Evolutionary conservation across 495 filamentous ascomycete species (phyloP).

Genomic region (Bacidia gigantensis): DNA sequence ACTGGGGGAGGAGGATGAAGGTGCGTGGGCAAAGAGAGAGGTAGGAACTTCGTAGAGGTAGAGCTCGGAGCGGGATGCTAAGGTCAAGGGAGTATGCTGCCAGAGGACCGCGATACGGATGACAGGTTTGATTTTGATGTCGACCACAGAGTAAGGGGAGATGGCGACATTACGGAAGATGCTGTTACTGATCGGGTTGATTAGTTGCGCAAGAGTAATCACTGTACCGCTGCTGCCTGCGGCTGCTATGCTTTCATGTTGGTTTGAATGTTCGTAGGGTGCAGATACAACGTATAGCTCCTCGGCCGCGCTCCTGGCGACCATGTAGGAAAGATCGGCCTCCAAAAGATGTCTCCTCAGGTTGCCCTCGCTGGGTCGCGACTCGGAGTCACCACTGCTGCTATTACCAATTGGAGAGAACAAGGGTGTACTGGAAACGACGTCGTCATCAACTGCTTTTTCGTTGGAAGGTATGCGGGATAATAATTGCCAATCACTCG

Average conservation of each 20-base stretch:
- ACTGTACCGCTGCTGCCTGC: not conserved
- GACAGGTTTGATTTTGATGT: not conserved
- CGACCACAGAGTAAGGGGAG: not conserved
- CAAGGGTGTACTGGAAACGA: not conserved
- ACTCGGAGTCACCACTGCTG: not conserved
- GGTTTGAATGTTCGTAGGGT: not conserved
- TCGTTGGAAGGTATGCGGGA: not conserved
- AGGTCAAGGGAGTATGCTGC: not conserved
- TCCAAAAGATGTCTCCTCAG: not conserved
- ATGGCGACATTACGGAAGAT: constrained; percentile 1
- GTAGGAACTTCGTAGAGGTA: constrained; percentile 4
- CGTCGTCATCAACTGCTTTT: not conserved
- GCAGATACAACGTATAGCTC: not conserved
- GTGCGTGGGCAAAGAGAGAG: not conserved
- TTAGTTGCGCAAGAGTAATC: not conserved
- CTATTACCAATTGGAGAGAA: not conserved
- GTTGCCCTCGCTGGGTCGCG: not conserved
- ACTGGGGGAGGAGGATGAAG: not conserved
- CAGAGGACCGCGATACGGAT: constrained; percentile 6
- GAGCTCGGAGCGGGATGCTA: not conserved
- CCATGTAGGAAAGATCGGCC: not conserved
- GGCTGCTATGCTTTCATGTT: not conserved
- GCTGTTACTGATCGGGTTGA: not conserved
- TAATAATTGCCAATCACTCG: not conserved
- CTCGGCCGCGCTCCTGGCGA: not conserved